Conservation (phyloP, 768 basidiomycete species). For the Jaapia argillacea region DNA sequence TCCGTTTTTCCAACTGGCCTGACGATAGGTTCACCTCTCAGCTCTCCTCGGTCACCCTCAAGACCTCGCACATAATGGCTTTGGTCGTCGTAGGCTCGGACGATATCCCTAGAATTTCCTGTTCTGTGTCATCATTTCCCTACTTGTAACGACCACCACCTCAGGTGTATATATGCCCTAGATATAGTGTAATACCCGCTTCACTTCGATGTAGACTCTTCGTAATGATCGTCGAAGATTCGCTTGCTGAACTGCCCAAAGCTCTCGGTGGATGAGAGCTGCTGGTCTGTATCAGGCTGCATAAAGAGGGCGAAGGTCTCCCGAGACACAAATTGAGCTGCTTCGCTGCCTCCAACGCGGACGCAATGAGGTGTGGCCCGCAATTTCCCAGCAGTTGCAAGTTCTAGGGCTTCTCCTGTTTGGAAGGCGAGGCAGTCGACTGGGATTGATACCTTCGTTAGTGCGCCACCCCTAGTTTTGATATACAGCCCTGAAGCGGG, state of each 20-base stretch:
- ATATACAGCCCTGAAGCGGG: conserved; percentile 85
- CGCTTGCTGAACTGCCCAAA: conserved; percentile 89
- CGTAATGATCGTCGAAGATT: conserved; percentile 58
- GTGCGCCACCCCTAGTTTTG: conserved; percentile 65
- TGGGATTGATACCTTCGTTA: conserved; percentile 84
- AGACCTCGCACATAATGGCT: no score
- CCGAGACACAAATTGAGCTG: conserved; percentile 46
- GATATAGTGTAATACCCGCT: no score
- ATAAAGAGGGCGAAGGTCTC: conserved; percentile 89
- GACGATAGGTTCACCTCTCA: conserved; percentile 27
- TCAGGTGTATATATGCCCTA: no score
- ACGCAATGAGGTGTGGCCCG: conserved; percentile 96
- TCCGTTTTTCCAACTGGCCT: conserved; percentile 51
- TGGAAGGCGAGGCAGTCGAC: conserved; percentile 85
- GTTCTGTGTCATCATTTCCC: no score
- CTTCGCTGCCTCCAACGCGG: conserved; percentile 46
- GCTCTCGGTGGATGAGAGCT: conserved; percentile 57
- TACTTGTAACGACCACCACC: no score
- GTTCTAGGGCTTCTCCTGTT: conserved; percentile 90
- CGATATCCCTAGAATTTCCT: no score
- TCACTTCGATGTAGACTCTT: no score
- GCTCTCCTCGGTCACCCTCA: no score
- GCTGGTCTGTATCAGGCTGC: conserved; percentile 80
- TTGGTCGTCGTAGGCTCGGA: no score
- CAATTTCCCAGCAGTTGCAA: conserved; percentile 73